Percentiles rank a stretch among this genome's conserved stretches.
phyloP scores from a whole-genome alignment of 2,329 filamentous ascomycete genomes.

The Cladosporium austrohemisphaericum region DNA sequence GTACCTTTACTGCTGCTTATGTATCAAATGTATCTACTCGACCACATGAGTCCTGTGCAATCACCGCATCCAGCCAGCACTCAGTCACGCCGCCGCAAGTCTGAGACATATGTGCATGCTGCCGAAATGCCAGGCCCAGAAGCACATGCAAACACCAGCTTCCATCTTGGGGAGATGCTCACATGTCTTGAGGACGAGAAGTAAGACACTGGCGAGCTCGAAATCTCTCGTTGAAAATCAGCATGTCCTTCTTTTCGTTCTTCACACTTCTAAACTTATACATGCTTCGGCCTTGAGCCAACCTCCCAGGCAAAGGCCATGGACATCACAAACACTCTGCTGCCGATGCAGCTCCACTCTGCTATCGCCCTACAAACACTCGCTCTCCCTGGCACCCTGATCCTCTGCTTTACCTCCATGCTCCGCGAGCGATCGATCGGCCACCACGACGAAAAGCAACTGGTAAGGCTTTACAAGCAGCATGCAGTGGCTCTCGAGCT shows the following conservation, averaged over 20 bases:
- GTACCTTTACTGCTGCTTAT: too few relatives aligned
- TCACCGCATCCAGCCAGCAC: not conserved
- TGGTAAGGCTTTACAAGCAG: slow-evolving; percentile 9
- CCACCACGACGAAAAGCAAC: not conserved
- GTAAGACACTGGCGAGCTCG: slow-evolving; percentile 1
- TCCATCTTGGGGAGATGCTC: not conserved
- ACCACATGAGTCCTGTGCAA: not conserved
- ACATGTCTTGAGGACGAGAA: slow-evolving; percentile 5
- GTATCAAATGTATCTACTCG: too few relatives aligned
- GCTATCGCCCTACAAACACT: not conserved
- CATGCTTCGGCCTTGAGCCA: slow-evolving; percentile 1
- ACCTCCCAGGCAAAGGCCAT: not conserved
- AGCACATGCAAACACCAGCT: slow-evolving; percentile 2
- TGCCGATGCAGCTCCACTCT: not conserved
- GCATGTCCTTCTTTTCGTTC: too few relatives aligned
- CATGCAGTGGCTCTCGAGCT: slow-evolving; percentile 6
- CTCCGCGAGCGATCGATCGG: slow-evolving; percentile 7
- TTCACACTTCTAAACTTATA: not conserved
- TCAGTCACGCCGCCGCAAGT: slow-evolving; percentile 8
- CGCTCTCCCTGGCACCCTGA: not conserved
- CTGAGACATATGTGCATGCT: slow-evolving; percentile 15
- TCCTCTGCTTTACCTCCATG: slow-evolving; percentile 10
- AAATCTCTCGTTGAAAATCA: too few relatives aligned
- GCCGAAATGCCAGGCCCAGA: slow-evolving; percentile 4
- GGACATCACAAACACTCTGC: not conserved